phyloP scores from a whole-genome alignment of 83 land plant species.

The Diphasiastrum complanatum region DNA sequence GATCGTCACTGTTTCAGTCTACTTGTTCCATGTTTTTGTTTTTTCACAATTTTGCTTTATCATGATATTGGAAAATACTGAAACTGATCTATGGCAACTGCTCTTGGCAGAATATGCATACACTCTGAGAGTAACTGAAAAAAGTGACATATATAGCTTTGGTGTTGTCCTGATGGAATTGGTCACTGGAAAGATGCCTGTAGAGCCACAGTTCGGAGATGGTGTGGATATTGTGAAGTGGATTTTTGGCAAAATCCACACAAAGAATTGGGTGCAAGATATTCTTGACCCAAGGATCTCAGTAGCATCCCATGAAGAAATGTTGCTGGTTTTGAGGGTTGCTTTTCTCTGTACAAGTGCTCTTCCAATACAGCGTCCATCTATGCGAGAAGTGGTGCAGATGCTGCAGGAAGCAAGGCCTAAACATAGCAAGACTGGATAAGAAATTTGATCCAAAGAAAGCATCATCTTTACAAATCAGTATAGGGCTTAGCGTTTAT shows the following conservation, averaged over 20 bases:
- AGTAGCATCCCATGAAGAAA: slow-evolving; percentile 37
- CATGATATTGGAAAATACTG: too few relatives aligned
- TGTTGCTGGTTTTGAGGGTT: slow-evolving; percentile 41
- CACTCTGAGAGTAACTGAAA: slow-evolving; percentile 48
- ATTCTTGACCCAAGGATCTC: slow-evolving; percentile 39
- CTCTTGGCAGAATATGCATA: slow-evolving; percentile 52
- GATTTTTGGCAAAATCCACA: slow-evolving; percentile 41
- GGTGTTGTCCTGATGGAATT: too few relatives aligned
- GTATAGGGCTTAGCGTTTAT: too few relatives aligned
- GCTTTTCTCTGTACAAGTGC: slow-evolving; percentile 44
- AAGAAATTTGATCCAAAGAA: too few relatives aligned
- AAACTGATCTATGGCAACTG: too few relatives aligned
- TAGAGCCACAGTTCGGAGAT: slow-evolving; percentile 59
- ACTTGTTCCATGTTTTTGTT: too few relatives aligned
- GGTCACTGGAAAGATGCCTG: slow-evolving; percentile 49
- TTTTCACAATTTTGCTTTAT: too few relatives aligned
- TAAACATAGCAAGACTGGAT: too few relatives aligned
- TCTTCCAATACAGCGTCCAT: slow-evolving; percentile 36
- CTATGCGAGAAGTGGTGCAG: slow-evolving; percentile 56
- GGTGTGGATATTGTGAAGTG: slow-evolving; percentile 47
- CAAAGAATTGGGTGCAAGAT: slow-evolving; percentile 37
- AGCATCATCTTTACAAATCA: too few relatives aligned
- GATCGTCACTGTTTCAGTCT: too few relatives aligned
- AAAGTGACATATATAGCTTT: too few relatives aligned
- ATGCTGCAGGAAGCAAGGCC: slow-evolving; percentile 46